Conservation (phyloP, 495 filamentous ascomycete genomes). For the Penicillium salamii region DNA sequence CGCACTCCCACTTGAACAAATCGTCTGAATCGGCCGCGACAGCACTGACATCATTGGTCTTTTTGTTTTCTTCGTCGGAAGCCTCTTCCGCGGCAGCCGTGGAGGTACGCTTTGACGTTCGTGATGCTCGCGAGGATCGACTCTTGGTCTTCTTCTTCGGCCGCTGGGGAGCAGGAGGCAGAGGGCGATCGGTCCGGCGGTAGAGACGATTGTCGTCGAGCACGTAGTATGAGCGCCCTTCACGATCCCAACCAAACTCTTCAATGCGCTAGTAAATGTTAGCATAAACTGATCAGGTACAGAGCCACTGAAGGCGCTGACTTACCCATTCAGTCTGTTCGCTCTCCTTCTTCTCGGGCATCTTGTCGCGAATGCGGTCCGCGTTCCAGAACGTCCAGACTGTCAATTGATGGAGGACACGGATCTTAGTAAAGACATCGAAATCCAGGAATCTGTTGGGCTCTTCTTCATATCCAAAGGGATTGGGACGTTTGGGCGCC, state of each 20-base stretch:
- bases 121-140: slow-evolving; percentile 65
- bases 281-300: background rate
- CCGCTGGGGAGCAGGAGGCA: slow-evolving; percentile 50
- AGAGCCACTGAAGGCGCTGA: background rate
- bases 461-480: slow-evolving; percentile 76
- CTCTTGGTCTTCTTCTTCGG: slow-evolving; percentile 73
- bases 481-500: slow-evolving; percentile 70
- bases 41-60: slow-evolving; percentile 9
- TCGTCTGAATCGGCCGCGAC: slow-evolving; percentile 37
- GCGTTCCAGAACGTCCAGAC: slow-evolving; percentile 84
- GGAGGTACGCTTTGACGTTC: slow-evolving; percentile 71
- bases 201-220: slow-evolving; percentile 94
- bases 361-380: slow-evolving; percentile 80
- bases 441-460: slow-evolving; percentile 75
- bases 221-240: slow-evolving; percentile 83
- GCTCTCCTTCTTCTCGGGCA: slow-evolving; percentile 74
- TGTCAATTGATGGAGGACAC: slow-evolving; percentile 85
- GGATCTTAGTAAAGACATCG: slow-evolving; percentile 83
- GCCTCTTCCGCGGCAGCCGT: slow-evolving; percentile 45
- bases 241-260: slow-evolving; percentile 79
- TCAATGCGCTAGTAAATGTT: slow-evolving; percentile 73
- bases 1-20: slow-evolving; percentile 76
- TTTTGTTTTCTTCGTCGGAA: slow-evolving; percentile 54
- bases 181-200: slow-evolving; percentile 67
- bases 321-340: slow-evolving; percentile 85